phyloP scores from a whole-genome alignment of 2,329 filamentous ascomycete species.

The Curvularia sp. region DNA sequence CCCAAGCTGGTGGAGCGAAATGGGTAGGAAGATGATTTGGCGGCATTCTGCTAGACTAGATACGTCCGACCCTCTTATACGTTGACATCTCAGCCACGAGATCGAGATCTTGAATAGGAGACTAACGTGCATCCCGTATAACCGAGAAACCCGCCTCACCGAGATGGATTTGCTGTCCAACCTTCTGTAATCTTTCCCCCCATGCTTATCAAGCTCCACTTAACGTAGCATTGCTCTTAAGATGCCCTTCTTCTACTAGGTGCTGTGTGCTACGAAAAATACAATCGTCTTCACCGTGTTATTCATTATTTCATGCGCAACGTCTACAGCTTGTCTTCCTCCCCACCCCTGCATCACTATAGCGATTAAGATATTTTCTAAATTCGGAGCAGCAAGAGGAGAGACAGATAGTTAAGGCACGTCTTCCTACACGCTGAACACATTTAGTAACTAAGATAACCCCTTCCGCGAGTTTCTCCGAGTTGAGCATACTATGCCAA shows the following conservation, averaged over 20 bases:
- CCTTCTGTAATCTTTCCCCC: neutral
- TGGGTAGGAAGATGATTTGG: too few species aligned
- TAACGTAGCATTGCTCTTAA: neutral
- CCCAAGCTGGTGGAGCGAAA: too few species aligned
- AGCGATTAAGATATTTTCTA: neutral
- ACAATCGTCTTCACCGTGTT: constrained; percentile 2
- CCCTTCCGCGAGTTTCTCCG: constrained; percentile 1
- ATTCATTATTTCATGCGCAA: neutral
- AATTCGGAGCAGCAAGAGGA: neutral
- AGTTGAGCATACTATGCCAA: neutral
- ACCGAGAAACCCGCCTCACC: constrained; percentile 6
- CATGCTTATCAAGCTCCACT: neutral
- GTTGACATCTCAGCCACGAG: too few species aligned
- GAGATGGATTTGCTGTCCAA: constrained; percentile 3
- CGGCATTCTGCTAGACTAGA: too few species aligned
- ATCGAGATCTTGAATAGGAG: too few species aligned
- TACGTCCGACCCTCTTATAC: too few species aligned
- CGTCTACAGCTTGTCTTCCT: neutral
- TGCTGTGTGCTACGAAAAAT: neutral
- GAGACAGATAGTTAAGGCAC: neutral
- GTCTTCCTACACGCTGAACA: neutral
- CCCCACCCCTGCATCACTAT: neutral
- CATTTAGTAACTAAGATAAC: neutral
- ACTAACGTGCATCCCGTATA: constrained; percentile 7
- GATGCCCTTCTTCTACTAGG: neutral